Percentiles rank a stretch among this genome's conserved stretches.
These are phyloP conservation scores for Fusarium sp. DNA, from an alignment of 2,329 filamentous ascomycete species.

Conservation along the genomic window DNA sequence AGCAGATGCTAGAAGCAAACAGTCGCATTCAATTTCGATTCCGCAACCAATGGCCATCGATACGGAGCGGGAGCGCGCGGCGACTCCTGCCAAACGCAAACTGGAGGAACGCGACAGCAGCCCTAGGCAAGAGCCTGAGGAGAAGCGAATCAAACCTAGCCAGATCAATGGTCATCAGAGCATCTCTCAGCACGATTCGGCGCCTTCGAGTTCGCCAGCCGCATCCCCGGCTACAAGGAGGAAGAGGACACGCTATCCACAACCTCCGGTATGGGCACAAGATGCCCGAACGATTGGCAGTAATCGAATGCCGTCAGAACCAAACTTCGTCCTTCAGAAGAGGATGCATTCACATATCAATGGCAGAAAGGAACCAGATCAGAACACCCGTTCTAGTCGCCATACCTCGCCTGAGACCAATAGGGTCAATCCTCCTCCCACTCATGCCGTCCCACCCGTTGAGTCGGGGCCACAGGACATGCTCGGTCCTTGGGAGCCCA, in stretches of 20 bases:
- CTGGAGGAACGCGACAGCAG: slow-evolving; percentile 58
- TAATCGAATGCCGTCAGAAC: slow-evolving; percentile 51
- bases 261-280: slow-evolving; percentile 64
- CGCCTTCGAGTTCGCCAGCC: slow-evolving; percentile 49
- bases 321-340: slow-evolving; percentile 49
- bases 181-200: slow-evolving; percentile 41
- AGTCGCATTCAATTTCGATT: slow-evolving; percentile 30
- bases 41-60: slow-evolving; percentile 50
- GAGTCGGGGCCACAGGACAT: slow-evolving; percentile 52
- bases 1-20: slow-evolving; percentile 45
- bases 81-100: slow-evolving; percentile 58
- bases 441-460: slow-evolving; percentile 37
- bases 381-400: slow-evolving; percentile 57
- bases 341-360: slow-evolving; percentile 51
- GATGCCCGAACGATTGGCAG: slow-evolving; percentile 52
- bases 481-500: slow-evolving; percentile 72
- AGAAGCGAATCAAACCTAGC: slow-evolving; percentile 63
- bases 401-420: slow-evolving; percentile 50
- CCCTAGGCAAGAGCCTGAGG: slow-evolving; percentile 64
- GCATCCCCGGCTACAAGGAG: slow-evolving; percentile 54
- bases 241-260: slow-evolving; percentile 55
- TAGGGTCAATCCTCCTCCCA: slow-evolving; percentile 37
- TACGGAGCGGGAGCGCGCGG: slow-evolving; percentile 50
- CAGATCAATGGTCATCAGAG: slow-evolving; percentile 59
- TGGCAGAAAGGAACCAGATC: slow-evolving; percentile 54